Percentiles rank a stretch among this genome's conserved stretches.
Conservation (phyloP, 495 filamentous ascomycete species). For the Platismatia glauca region DNA sequence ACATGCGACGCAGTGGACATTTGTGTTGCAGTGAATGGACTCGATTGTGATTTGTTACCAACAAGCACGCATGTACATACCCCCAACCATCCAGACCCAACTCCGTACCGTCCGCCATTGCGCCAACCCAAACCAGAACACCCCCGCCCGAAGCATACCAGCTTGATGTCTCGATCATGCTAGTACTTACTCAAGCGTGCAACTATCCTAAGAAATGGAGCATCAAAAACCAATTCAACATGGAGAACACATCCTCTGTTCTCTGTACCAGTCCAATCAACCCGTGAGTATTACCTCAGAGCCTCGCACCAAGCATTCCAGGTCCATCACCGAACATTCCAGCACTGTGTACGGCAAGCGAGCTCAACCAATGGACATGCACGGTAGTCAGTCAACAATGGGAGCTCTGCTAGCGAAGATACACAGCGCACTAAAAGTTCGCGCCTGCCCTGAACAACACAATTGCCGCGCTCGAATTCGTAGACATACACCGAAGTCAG, state of each 20-base stretch:
- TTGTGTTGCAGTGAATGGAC: not conserved
- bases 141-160: not conserved
- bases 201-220: not conserved
- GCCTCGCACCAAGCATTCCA: not conserved
- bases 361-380: slow-evolving; percentile 5
- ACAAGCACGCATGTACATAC: not conserved
- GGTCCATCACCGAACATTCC: not conserved
- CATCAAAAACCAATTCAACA: not conserved
- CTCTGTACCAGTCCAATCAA: not conserved
- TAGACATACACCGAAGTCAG: slow-evolving; percentile 20
- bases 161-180: not conserved
- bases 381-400: slow-evolving; percentile 7
- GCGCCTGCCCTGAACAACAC: not conserved
- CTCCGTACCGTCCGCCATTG: not conserved
- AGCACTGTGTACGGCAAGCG: not conserved
- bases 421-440: not conserved
- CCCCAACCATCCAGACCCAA: not conserved
- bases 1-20: not conserved
- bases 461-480: slow-evolving; percentile 6
- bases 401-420: not conserved
- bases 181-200: not conserved
- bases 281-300: not conserved
- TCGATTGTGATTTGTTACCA: not conserved
- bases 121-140: not conserved
- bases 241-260: not conserved